Base-by-base conservation (phyloP, 257 asterid species). In the Solanum sitiens region DNA sequence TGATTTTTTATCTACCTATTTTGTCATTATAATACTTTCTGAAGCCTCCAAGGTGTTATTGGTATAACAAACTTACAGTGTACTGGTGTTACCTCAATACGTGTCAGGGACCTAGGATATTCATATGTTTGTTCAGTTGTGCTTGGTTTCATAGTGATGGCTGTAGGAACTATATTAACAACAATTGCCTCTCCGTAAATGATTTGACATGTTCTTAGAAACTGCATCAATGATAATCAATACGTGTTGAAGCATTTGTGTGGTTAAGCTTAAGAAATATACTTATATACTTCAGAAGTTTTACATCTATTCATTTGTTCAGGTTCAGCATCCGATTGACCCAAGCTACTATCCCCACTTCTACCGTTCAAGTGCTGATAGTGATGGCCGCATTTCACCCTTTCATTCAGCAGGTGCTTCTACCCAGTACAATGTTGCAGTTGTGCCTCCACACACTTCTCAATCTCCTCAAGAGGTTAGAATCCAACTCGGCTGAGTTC, bases 381-480 rank as follows among this genome's bases (percentile, higher is more conserved):
- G 86, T 87, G 96, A 95, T 89, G 98, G 98, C 44, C 96, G 94
- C 47, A 88, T 95, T 77, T 96, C 99, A 56, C 98, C 98, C 47
- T 93, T 94, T 82, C 96, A 90, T 87, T 56, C 95, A 83, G 92
- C 92, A 87, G 98, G 93, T 89, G 91, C 92, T 88, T 92, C 94
- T 79, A 91, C 89, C 91, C 95, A 95, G 92, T 91, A 90, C 87
- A 93, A 90, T 92, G 93, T 92, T 47, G 88, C 93, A 15, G 70
- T 94, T 89, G 89, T 92, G 89, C 90, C 98, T 89, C 90, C 97
- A 76, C 98, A 94, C 89, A 86, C 95, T 87, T 91, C 94, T 53
- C 99, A 93, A 88, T 89, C 94, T 91, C 93, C 95, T 84, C 99
- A 94, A 92, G 99, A 96, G 98, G 99, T 96, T 91, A 92, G 42